Evolutionary conservation across 495 filamentous ascomycete species (phyloP), one percentile per base, ranked within the genome.

Genomic region (Parathielavia hyrcaniae): DNA sequence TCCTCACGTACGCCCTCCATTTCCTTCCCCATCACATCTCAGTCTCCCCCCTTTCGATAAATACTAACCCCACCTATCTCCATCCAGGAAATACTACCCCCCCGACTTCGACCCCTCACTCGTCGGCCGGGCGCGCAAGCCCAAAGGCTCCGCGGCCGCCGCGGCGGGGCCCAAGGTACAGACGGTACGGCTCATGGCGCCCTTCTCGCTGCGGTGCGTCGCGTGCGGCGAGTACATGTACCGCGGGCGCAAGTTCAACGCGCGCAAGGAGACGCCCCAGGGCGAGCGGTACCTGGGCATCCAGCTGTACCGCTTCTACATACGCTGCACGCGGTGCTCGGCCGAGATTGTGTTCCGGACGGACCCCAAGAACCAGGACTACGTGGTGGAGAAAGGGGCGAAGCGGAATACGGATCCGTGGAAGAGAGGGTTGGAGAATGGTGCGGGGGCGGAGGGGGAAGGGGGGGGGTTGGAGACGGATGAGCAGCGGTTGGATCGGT

Each of bases 171-270:
- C 88, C 5, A 92, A 91, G 61, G 81, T 89, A 19, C 88, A 91
- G 66, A 89, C 86, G 5, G 90, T 97, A 47, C 88, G 95, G n/a
- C 77, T 99, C 19, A 97, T 97, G 89, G 91, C 93, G 0, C 95
- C 95, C 58, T 99, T 97, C 50, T 73, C 84, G 26, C 95, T 99
- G 88, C 89, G 88, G 72, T 97, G 95, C 70, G 85, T 81, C 17
- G 77, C 83, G 52, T 97, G 92, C 71, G 92, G 90, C 67, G 91
- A 97, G 76, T 97, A 89, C 79, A 97, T 98, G 69, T 96, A 97
- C 78, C 89, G 89, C 62, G 92, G 92, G 1, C 85, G 91, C 49
- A 97, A 97, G 66, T 97, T 96, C 81, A 98, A 97, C 72, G 91
- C 93, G 3, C 84, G 90, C 50, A 99, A 99, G 63, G 90, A 97